Percentiles rank a stretch among this genome's conserved stretches.
Conservation (phyloP, 2,329 filamentous ascomycete species). For the Endoconidiophora laricicola region DNA sequence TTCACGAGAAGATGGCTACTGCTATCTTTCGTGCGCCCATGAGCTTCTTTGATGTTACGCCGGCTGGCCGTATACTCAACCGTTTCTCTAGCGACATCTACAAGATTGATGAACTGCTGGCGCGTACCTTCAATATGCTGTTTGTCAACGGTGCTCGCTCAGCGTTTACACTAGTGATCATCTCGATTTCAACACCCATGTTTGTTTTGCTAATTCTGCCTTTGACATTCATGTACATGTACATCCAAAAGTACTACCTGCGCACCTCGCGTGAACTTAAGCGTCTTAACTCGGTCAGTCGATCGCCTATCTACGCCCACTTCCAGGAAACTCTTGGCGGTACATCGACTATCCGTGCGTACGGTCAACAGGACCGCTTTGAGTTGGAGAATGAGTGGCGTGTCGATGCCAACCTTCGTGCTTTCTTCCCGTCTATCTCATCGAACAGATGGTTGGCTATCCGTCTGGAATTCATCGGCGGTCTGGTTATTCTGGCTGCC, state of each 20-base stretch:
- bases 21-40: conserved; percentile 96
- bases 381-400: conserved; percentile 92
- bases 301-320: conserved; percentile 93
- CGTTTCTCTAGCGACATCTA: conserved; percentile 80
- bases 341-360: conserved; percentile 88
- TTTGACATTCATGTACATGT: conserved; percentile 65
- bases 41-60: conserved; percentile 97
- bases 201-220: conserved; percentile 73
- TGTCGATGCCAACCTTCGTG: conserved; percentile 82
- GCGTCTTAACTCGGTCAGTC: conserved; percentile 82
- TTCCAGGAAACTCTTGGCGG: conserved; percentile 95
- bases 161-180: conserved; percentile 71
- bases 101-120: conserved; percentile 78
- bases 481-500: conserved; percentile 75
- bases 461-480: conserved; percentile 87
- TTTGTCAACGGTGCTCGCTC: conserved; percentile 62
- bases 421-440: conserved; percentile 91
- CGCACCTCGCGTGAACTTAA: conserved; percentile 93
- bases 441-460: conserved; percentile 90
- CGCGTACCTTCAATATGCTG: conserved; percentile 94
- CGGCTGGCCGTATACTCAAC: conserved; percentile 89
- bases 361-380: conserved; percentile 76
- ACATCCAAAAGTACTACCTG: conserved; percentile 93
- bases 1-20: conserved; percentile 93
- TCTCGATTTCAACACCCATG: conserved; percentile 62